Percentiles rank a stretch among this genome's conserved stretches.
phyloP scores from a whole-genome alignment of 306 rosid genomes.

The Pueraria montana region DNA sequence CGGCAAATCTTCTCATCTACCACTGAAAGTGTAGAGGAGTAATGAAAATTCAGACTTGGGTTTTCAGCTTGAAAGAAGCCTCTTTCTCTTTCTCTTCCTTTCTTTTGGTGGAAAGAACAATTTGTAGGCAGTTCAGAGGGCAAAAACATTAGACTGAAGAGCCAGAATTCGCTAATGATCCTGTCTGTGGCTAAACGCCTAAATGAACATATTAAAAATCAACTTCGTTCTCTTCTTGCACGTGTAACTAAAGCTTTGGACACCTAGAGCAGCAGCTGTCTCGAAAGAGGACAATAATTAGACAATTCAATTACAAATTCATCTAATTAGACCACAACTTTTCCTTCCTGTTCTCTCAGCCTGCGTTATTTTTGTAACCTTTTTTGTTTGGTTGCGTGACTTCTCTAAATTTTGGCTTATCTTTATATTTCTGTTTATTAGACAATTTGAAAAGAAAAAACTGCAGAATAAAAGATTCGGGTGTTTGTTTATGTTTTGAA shows the following conservation, averaged over 20 bases:
- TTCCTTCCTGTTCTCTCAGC: neutral
- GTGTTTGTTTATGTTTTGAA: neutral
- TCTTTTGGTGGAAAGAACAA: neutral
- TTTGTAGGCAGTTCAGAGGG: neutral
- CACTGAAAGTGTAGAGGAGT: neutral
- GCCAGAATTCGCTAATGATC: neutral
- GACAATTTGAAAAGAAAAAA: neutral
- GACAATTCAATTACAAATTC: conserved; percentile 2
- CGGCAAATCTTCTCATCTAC: neutral
- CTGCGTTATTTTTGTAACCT: neutral
- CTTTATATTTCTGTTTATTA: neutral
- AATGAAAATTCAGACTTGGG: neutral
- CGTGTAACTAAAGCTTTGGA: neutral
- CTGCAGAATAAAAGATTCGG: neutral
- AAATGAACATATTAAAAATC: neutral
- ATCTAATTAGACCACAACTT: neutral
- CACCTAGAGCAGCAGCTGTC: neutral
- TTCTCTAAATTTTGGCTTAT: neutral
- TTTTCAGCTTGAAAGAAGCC: neutral
- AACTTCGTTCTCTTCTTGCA: neutral
- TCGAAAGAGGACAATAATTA: neutral
- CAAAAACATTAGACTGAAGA: neutral
- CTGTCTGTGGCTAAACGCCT: too few relatives aligned
- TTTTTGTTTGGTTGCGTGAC: neutral
- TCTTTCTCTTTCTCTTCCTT: neutral